Evolutionary conservation across 2,329 filamentous ascomycete species (phyloP).

Genomic region (Monosporascus sp.): DNA sequence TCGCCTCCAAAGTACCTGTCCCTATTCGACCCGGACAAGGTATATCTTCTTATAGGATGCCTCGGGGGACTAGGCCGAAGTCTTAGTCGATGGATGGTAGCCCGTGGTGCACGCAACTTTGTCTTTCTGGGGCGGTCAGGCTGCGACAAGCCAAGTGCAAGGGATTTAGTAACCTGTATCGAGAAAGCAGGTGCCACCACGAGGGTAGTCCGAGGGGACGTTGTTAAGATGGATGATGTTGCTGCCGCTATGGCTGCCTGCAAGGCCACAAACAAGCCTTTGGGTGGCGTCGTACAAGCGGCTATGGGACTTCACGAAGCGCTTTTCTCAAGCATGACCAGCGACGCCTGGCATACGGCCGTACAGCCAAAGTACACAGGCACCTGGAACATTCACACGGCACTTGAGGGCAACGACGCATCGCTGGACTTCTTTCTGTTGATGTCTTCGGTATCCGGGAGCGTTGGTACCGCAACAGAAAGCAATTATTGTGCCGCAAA

Average conservation of each 20-base stretch:
- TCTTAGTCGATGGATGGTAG: conserved; percentile 26
- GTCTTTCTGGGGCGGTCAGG: conserved; percentile 27
- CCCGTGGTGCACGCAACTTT: conserved; percentile 24
- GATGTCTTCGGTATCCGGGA: conserved; percentile 22
- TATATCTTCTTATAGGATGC: conserved; percentile 17
- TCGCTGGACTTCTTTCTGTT: conserved; percentile 31
- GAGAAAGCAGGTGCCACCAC: conserved; percentile 14
- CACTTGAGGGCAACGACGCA: no score
- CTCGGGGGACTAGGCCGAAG: conserved; percentile 29
- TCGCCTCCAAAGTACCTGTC: conserved; percentile 4
- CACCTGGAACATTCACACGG: conserved; percentile 19
- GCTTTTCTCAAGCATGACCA: conserved; percentile 19
- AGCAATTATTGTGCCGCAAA: conserved; percentile 33
- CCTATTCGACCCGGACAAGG: conserved; percentile 7
- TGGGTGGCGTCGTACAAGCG: conserved; percentile 19
- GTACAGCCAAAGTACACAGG: conserved; percentile 18
- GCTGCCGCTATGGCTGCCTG: conserved; percentile 10
- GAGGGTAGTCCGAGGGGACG: conserved; percentile 18
- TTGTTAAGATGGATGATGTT: conserved; percentile 7
- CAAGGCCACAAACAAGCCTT: not conserved
- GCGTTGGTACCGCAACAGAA: conserved; percentile 26
- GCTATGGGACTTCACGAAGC: conserved; percentile 28
- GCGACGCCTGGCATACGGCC: conserved; percentile 17
- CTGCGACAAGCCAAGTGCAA: conserved; percentile 17
- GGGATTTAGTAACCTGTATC: conserved; percentile 12